Percentiles rank a stretch among this genome's conserved stretches.
Evolutionary conservation across 306 rosid species (phyloP).

Genomic region (Parietaria judaica): DNA sequence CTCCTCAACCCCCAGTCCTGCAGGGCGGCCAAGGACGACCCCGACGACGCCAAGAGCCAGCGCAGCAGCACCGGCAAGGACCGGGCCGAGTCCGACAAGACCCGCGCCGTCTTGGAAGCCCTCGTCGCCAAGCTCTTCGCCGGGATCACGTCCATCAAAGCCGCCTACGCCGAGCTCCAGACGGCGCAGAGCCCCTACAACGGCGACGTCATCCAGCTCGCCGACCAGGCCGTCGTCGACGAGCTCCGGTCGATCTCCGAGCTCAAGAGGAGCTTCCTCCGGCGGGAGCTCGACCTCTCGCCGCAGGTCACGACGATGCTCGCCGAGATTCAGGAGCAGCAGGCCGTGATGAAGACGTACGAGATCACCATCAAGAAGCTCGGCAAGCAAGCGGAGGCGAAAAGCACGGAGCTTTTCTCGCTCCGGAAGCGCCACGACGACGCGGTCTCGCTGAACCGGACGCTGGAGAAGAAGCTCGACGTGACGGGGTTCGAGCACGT

Average conservation of each 20-base stretch:
- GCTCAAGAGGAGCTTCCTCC: constrained; percentile 56
- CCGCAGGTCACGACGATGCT: constrained; percentile 89
- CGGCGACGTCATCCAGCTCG: constrained; percentile 58
- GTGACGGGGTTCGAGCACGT: constrained; percentile 51
- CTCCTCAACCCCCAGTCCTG: constrained; percentile 37
- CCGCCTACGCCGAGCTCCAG: constrained; percentile 86
- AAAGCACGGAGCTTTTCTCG: constrained; percentile 8
- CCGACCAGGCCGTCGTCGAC: constrained; percentile 78
- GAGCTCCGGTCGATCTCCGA: constrained; percentile 71
- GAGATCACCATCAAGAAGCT: constrained; percentile 67
- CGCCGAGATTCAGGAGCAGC: constrained; percentile 95
- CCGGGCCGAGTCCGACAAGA: constrained; percentile 26
- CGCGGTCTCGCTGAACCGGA: constrained; percentile 26
- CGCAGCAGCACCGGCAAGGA: constrained; percentile 23
- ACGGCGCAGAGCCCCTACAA: constrained; percentile 92
- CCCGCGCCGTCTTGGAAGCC: constrained; percentile 69
- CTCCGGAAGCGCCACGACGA: constrained; percentile 39
- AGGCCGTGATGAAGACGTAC: constrained; percentile 73
- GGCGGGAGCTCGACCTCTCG: constrained; percentile 68
- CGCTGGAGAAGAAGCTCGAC: constrained; percentile 50
- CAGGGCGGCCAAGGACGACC: constrained; percentile 36
- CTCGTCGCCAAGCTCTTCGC: constrained; percentile 80
- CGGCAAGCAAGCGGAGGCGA: constrained; percentile 42
- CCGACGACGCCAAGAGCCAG: constrained; percentile 16
- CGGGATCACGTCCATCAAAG: constrained; percentile 79